phyloP scores from a whole-genome alignment of 2,329 filamentous ascomycete genomes.

The Hortaea sp. region DNA sequence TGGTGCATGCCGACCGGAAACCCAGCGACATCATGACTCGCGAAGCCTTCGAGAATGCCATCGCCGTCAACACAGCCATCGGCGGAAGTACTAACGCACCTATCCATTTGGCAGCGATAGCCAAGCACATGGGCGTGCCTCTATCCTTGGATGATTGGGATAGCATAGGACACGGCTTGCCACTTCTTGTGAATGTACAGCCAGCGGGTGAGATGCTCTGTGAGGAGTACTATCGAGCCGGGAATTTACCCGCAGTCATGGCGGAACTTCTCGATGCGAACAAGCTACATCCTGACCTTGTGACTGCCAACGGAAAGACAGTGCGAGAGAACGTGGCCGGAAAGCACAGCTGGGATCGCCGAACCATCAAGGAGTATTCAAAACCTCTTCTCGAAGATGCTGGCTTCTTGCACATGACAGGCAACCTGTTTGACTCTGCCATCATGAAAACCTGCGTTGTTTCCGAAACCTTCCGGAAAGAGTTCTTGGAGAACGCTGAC shows the following conservation, averaged over 20 bases:
- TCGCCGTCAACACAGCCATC: slow-evolving; percentile 45
- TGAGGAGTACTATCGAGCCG: slow-evolving; percentile 46
- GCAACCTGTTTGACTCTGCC: slow-evolving; percentile 22
- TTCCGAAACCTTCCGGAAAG: slow-evolving; percentile 15
- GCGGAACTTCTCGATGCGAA: slow-evolving; percentile 42
- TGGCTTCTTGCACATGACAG: slow-evolving; percentile 33
- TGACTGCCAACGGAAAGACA: slow-evolving; percentile 40
- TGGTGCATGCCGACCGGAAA: slow-evolving; percentile 20
- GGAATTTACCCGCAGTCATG: slow-evolving; percentile 44
- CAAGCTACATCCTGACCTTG: slow-evolving; percentile 33
- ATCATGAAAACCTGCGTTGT: slow-evolving; percentile 24
- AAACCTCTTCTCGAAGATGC: slow-evolving; percentile 41
- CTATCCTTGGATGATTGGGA: slow-evolving; percentile 47
- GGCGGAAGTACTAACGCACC: slow-evolving; percentile 49
- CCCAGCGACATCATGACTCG: slow-evolving; percentile 47
- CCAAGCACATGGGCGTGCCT: slow-evolving; percentile 43
- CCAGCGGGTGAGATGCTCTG: slow-evolving; percentile 44
- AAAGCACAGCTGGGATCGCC: slow-evolving; percentile 41
- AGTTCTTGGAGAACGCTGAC: slow-evolving; percentile 16
- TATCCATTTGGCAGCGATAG: slow-evolving; percentile 46
- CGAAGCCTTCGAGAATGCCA: slow-evolving; percentile 47
- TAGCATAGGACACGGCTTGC: slow-evolving; percentile 38
- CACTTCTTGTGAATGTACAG: slow-evolving; percentile 46
- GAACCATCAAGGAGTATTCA: slow-evolving; percentile 36
- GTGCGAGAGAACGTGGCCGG: slow-evolving; percentile 35